Evolutionary conservation across 331 rosid species (phyloP).

Genomic region (Malus hybrid): DNA sequence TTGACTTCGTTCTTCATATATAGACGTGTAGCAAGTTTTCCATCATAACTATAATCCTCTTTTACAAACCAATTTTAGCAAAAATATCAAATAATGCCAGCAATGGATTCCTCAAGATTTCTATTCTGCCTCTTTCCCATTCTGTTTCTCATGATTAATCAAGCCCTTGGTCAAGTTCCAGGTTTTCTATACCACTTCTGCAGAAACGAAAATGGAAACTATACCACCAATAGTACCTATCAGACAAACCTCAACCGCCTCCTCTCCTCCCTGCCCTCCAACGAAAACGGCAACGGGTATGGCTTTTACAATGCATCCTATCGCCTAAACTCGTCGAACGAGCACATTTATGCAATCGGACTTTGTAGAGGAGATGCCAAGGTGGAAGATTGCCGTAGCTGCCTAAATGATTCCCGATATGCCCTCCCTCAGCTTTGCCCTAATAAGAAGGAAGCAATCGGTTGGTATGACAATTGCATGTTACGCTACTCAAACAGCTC

Average conservation of each 20-base stretch:
- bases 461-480: conserved; percentile 28
- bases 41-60: too few species aligned
- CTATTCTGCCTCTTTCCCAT: neutral
- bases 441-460: conserved; percentile 32
- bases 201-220: conserved; percentile 6
- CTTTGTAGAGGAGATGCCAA: conserved; percentile 37
- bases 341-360: conserved; percentile 30
- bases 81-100: too few species aligned
- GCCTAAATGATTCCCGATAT: neutral
- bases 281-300: conserved; percentile 11
- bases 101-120: neutral
- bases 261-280: conserved; percentile 19
- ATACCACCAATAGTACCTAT: conserved; percentile 28
- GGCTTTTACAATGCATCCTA: conserved; percentile 33
- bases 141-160: neutral
- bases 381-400: neutral
- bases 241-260: conserved; percentile 28
- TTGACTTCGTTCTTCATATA: too few species aligned
- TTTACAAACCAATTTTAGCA: too few species aligned
- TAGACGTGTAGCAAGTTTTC: too few species aligned
- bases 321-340: conserved; percentile 9
- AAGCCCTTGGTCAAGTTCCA: conserved; percentile 13
- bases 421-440: conserved; percentile 13
- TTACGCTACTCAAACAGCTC: conserved; percentile 25
- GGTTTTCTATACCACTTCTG: neutral